Conservation (phyloP, 352 stramenopile species). For the Plasmopara halstedii region DNA sequence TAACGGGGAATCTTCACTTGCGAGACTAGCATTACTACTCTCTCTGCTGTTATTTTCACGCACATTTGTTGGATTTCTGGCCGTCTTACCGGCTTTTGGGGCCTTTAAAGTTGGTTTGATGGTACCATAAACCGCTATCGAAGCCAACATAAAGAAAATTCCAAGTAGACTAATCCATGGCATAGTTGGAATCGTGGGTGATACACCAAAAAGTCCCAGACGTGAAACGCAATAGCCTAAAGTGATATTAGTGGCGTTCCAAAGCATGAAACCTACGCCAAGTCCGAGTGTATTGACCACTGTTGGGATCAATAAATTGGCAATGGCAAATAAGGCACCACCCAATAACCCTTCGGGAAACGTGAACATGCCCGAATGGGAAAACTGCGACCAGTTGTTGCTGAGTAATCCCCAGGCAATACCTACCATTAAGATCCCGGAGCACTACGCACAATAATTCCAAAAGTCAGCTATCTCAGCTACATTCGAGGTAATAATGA, state of each 20-base stretch:
- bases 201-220: slow-evolving; percentile 61
- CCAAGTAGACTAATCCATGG: slow-evolving; percentile 50
- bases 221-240: slow-evolving; percentile 75
- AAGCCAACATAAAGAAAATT: slow-evolving; percentile 73
- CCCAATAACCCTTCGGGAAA: slow-evolving; percentile 75
- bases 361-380: slow-evolving; percentile 66
- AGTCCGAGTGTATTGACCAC: slow-evolving; percentile 79
- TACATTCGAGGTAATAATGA: background rate
- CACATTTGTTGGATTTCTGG: slow-evolving; percentile 4
- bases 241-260: slow-evolving; percentile 81
- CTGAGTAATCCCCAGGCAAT: slow-evolving; percentile 66
- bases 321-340: slow-evolving; percentile 65
- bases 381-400: slow-evolving; percentile 76
- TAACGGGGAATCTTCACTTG: slow-evolving; percentile 33
- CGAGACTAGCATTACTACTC: slow-evolving; percentile 14
- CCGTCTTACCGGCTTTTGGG: slow-evolving; percentile 10
- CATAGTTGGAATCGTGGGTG: slow-evolving; percentile 48
- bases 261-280: slow-evolving; percentile 80
- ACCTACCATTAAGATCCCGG: slow-evolving; percentile 74
- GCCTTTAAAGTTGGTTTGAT: slow-evolving; percentile 59
- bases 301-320: slow-evolving; percentile 78
- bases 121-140: slow-evolving; percentile 70
- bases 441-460: slow-evolving; percentile 36
- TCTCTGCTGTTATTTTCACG: slow-evolving; percentile 5
- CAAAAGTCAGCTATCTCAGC: background rate